These are phyloP conservation scores for Wickerhamiella vanderwaltii DNA, from an alignment of 805 yeast species.

Conservation along the genomic window DNA sequence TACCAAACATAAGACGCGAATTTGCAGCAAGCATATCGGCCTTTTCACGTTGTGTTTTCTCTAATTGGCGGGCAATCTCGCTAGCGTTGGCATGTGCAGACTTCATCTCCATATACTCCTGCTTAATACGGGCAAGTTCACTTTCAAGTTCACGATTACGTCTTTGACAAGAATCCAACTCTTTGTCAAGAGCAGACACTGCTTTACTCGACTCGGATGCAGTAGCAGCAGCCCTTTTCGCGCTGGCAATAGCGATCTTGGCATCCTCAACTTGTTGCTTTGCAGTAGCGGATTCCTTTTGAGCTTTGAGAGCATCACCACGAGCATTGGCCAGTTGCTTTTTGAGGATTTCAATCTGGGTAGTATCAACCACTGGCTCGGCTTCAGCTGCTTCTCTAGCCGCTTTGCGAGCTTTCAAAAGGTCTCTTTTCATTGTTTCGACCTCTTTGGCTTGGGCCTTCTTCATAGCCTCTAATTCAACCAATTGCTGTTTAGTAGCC, in stretches of 20 bases:
- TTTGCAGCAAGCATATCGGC: constrained; percentile 18
- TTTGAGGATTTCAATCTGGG: too few relatives aligned
- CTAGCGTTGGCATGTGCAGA: neutral
- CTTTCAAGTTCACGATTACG: neutral
- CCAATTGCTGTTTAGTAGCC: too few relatives aligned
- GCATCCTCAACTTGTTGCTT: neutral
- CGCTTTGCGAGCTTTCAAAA: neutral
- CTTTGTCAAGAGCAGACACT: neutral
- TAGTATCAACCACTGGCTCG: too few relatives aligned
- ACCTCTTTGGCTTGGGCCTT: neutral
- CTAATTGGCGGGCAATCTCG: constrained; percentile 13
- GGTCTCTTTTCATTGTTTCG: neutral
- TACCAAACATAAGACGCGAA: constrained; percentile 17
- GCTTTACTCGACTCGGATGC: neutral
- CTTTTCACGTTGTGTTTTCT: constrained; percentile 21
- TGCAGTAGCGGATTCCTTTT: too few relatives aligned
- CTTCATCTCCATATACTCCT: constrained; percentile 2
- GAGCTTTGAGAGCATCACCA: too few relatives aligned
- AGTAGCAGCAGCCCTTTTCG: neutral
- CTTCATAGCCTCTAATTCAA: neutral
- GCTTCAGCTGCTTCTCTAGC: neutral
- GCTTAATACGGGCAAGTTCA: constrained; percentile 1
- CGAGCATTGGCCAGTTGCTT: too few relatives aligned
- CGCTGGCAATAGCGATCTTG: neutral
- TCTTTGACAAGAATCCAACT: neutral